Percentiles rank a stretch among this genome's conserved stretches.
phyloP scores from a whole-genome alignment of 352 stramenopile species.

The Globisporangium spinosum region DNA sequence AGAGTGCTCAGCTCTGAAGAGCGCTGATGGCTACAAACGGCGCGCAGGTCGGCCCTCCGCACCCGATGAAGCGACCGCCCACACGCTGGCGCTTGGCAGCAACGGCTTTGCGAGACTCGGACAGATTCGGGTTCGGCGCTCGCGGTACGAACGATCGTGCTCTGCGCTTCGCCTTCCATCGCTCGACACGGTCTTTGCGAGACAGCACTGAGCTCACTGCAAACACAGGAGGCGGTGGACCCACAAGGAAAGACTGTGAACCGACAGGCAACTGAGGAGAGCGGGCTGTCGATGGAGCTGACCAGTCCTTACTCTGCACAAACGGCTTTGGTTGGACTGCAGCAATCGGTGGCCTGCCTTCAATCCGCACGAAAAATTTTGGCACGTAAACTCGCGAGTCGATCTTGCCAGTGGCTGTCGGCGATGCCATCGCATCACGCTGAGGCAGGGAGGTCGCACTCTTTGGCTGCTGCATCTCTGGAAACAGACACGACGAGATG shows the following conservation, averaged over 20 bases:
- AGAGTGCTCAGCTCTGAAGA: not conserved
- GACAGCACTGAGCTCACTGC: not conserved
- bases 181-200: constrained; percentile 2
- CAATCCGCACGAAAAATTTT: constrained; percentile 1
- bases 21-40: constrained; percentile 1
- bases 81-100: not conserved
- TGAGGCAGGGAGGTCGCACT: not conserved
- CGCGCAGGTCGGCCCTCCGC: not conserved
- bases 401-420: not conserved
- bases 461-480: not conserved
- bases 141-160: not conserved
- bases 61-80: not conserved
- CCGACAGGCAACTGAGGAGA: too few species aligned
- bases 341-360: not conserved
- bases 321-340: not conserved
- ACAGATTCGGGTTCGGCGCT: not conserved
- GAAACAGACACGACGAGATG: not conserved
- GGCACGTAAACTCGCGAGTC: constrained; percentile 1
- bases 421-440: not conserved
- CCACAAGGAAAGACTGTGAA: not conserved
- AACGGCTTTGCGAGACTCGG: not conserved
- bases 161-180: constrained; percentile 4
- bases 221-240: not conserved
- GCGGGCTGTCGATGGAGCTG: too few species aligned
- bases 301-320: too few species aligned